These are phyloP conservation scores for Aristolochia fimbriata DNA, from an alignment of 164 flowering plant species.

Conservation along the genomic window DNA sequence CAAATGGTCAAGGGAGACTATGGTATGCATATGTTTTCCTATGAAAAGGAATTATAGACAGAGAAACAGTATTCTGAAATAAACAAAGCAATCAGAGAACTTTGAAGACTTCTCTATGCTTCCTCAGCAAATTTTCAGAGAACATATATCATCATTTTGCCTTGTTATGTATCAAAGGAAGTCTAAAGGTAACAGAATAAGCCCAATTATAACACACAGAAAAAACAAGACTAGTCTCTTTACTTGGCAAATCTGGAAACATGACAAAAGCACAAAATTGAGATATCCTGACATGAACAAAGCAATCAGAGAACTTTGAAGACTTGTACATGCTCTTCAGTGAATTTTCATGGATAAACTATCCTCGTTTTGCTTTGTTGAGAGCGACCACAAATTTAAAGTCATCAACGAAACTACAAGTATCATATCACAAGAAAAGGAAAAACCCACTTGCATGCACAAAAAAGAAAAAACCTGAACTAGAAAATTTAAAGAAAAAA, in stretches of 20 bases:
- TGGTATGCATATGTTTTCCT: background rate
- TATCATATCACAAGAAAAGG: too few species aligned
- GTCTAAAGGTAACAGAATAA: background rate
- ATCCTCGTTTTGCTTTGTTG: constrained; percentile 8
- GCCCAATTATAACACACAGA: too few species aligned
- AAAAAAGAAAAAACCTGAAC: too few species aligned
- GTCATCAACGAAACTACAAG: too few species aligned
- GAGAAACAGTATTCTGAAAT: background rate
- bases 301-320: constrained; percentile 6
- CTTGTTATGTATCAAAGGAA: background rate
- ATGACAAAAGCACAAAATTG: too few species aligned
- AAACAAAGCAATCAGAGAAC: constrained; percentile 7
- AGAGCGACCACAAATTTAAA: background rate
- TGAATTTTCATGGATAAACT: constrained; percentile 4
- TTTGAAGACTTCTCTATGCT: constrained; percentile 2
- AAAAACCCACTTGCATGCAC: too few species aligned
- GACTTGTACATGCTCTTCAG: constrained; percentile 3
- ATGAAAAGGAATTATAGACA: background rate
- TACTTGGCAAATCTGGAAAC: too few species aligned
- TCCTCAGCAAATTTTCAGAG: constrained; percentile 10
- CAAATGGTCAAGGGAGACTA: too few species aligned
- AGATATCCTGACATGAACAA: too few species aligned
- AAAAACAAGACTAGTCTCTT: too few species aligned
- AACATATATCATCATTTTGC: constrained; percentile 7
- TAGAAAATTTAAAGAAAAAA: too few species aligned